Base-by-base conservation (phyloP, 352 stramenopile genomes). In the Halophytophthora batemanensis region DNA sequence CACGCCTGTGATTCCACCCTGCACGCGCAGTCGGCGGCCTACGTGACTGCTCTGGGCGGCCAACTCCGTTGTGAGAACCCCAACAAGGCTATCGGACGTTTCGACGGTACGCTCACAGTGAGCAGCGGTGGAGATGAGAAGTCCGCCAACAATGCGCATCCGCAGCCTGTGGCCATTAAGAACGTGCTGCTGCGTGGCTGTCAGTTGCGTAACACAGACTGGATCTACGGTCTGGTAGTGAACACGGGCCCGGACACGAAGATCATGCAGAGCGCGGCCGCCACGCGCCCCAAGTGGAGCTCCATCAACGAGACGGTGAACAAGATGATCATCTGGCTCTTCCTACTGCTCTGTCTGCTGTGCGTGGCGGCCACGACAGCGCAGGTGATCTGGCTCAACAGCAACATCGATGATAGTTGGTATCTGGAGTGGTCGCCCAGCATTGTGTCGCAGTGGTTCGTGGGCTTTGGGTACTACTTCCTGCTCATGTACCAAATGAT, bases 401-500 rank as follows among this genome's bases (percentile, higher is more conserved):
- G 53, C 37, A 76, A 86, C 56, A 59, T 77, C 39, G 64, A 65
- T 4, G 73, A 74, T 21, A 66, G 59, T 45, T 71, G 66, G 56
- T 87, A 87, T 56, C 43, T 87, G 23, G 48, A 50, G 37, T 84
- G 69, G 70, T 66, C 71, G 37, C 74, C 73, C 11, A 45, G 37
- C 2, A 68, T 77, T 6, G 54, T 66, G 21, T 71, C 69, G 17
- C 74, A 87, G 59, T 87, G 76, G 64, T 88, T 97, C 34, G 53
- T 87, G 15, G 66, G 90, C 13, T 90, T 97, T 50, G 71, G 94
- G 22, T 86, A 82, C 46, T 99, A 98, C 74, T 90, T 98, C 28
- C 75, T 98, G 17, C 77, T 99, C 37, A 93, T 98, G 74, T 97
- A 90, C 70, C 93, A 98, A 64, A 97, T 99, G 76, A 96, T 99